Percentiles rank a stretch among this genome's conserved stretches.
These are phyloP conservation scores for Brassica juncea DNA, from an alignment of 345 rosid genomes.

Conservation along the genomic window DNA sequence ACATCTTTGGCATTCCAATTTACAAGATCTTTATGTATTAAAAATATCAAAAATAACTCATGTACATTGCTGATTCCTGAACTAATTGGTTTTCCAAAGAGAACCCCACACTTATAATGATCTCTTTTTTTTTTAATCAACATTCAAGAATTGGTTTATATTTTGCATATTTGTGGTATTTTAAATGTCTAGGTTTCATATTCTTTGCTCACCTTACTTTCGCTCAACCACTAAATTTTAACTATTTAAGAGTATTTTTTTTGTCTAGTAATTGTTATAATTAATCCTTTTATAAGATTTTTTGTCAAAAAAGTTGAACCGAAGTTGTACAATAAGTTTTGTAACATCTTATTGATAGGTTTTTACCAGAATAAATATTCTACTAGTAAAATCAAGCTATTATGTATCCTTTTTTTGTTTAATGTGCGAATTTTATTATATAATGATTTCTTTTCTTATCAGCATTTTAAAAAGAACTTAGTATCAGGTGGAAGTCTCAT, in stretches of 20 bases:
- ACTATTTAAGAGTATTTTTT: not conserved
- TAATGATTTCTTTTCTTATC: not conserved
- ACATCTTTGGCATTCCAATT: not conserved
- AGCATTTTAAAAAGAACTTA: not conserved
- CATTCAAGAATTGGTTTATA: not conserved
- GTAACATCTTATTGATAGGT: not conserved
- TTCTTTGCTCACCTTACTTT: not conserved
- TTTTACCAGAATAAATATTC: not conserved
- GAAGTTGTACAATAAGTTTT: not conserved
- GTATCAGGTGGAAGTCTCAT: too few relatives aligned
- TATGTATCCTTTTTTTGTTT: not conserved
- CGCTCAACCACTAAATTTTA: not conserved
- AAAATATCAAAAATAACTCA: not conserved
- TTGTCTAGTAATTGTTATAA: not conserved
- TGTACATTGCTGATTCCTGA: not conserved
- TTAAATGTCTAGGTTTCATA: not conserved
- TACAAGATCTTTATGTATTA: not conserved
- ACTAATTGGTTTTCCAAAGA: not conserved
- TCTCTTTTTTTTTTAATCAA: not conserved
- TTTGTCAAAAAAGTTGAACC: not conserved
- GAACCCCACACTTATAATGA: not conserved
- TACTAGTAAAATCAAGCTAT: not conserved
- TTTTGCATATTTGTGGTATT: not conserved
- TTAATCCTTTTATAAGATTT: not conserved
- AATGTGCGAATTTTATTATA: not conserved